Percentiles rank a stretch among this genome's conserved stretches.
Evolutionary conservation across 805 yeast genomes (phyloP).

Genomic region (Maudiozyma saulgeensis): DNA sequence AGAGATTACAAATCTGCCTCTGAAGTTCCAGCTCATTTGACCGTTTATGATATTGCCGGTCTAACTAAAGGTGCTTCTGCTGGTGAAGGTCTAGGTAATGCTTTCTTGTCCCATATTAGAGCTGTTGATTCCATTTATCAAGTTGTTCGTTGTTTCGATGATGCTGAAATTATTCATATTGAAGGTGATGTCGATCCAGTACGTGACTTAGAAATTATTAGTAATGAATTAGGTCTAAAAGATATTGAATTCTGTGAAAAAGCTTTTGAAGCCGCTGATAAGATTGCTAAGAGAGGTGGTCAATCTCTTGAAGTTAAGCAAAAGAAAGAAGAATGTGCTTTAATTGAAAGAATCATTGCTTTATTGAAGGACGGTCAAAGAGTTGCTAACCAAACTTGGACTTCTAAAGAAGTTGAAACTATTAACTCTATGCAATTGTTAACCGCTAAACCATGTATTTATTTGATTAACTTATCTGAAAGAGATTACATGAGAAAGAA

Average conservation of each 20-base stretch:
- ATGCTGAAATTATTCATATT: constrained; percentile 94
- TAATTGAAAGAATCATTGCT: constrained; percentile 64
- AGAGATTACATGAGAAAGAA: constrained; percentile 77
- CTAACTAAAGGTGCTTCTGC: constrained; percentile 92
- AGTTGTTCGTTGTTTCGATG: constrained; percentile 95
- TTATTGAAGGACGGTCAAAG: constrained; percentile 78
- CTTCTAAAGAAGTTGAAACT: constrained; percentile 80
- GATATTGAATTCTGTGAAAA: constrained; percentile 92
- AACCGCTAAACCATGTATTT: constrained; percentile 93
- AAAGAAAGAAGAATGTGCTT: constrained; percentile 74
- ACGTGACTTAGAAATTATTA: constrained; percentile 87
- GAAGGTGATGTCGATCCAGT: constrained; percentile 95
- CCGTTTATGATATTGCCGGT: constrained; percentile 96
- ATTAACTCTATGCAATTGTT: constrained; percentile 79
- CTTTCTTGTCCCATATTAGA: constrained; percentile 91
- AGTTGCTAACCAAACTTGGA: constrained; percentile 82
- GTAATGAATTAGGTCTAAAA: constrained; percentile 86
- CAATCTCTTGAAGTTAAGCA: constrained; percentile 83
- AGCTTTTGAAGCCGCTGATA: constrained; percentile 67
- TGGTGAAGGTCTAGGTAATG: constrained; percentile 97
- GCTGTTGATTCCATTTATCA: constrained; percentile 97
- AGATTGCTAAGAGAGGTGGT: constrained; percentile 78
- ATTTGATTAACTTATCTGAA: constrained; percentile 83
- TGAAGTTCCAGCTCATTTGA: constrained; percentile 84
- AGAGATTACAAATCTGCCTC: constrained; percentile 73